Conservation (phyloP, 2,329 filamentous ascomycete species). For the Aureobasidium sp. region DNA sequence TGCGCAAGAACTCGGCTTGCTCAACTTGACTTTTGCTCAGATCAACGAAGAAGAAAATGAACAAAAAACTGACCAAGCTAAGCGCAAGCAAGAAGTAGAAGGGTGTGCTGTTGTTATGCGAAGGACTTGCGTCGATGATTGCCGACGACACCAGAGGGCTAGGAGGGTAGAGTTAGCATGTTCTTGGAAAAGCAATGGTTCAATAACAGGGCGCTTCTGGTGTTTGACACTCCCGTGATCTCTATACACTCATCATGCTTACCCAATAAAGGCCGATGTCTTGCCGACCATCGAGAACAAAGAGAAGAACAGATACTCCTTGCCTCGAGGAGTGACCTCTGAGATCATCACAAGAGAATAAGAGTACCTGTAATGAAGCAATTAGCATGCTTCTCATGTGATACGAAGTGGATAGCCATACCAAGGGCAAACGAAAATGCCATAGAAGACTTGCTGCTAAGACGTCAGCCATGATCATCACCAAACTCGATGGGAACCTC, state of each 20-base stretch:
- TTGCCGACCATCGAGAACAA: slow-evolving; percentile 64
- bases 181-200: background rate
- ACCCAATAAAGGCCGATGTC: slow-evolving; percentile 59
- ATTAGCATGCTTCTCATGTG: background rate
- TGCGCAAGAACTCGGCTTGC: slow-evolving; percentile 49
- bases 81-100: slow-evolving; percentile 61
- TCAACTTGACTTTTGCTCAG: slow-evolving; percentile 54
- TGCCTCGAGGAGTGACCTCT: slow-evolving; percentile 60
- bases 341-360: slow-evolving; percentile 67
- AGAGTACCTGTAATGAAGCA: slow-evolving; percentile 39
- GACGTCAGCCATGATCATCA: background rate
- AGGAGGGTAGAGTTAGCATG: background rate
- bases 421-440: slow-evolving; percentile 51
- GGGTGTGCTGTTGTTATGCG: slow-evolving; percentile 53
- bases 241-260: background rate
- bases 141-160: slow-evolving; percentile 58
- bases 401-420: background rate
- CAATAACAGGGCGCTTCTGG: background rate
- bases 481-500: background rate
- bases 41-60: slow-evolving; percentile 52
- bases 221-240: too few relatives aligned
- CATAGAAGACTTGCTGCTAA: slow-evolving; percentile 47
- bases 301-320: slow-evolving; percentile 65
- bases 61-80: slow-evolving; percentile 48
- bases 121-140: slow-evolving; percentile 57